Evolutionary conservation across 192 early-diverging fungal genomes (phyloP).

Genomic region (Gonapodya prolifera): DNA sequence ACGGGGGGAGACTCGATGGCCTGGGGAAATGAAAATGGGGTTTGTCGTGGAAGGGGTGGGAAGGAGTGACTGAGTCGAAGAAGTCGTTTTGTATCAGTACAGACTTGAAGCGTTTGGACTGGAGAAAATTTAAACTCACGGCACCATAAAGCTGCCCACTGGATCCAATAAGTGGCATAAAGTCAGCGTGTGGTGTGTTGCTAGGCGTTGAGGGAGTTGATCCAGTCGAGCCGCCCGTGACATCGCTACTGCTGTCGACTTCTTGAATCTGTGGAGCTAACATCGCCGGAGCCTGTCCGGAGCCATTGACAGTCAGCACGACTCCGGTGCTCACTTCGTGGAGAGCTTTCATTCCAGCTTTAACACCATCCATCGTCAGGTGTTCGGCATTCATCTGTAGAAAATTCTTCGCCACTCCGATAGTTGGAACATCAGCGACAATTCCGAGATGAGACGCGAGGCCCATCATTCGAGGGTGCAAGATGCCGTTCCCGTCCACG

Average conservation of each 20-base stretch:
- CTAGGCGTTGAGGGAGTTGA: too few species aligned
- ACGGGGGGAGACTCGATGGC: slow-evolving; percentile 58
- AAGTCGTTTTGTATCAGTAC: neutral
- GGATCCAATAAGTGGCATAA: neutral
- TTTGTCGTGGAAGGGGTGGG: slow-evolving; percentile 34
- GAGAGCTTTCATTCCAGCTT: slow-evolving; percentile 26
- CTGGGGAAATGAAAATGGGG: slow-evolving; percentile 77
- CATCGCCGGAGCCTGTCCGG: too few species aligned
- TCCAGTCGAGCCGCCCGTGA: too few species aligned
- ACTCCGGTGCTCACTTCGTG: too few species aligned
- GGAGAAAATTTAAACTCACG: slow-evolving; percentile 7
- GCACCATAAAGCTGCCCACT: neutral
- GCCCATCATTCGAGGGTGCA: slow-evolving; percentile 82
- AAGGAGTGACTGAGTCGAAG: slow-evolving; percentile 22
- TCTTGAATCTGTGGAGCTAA: too few species aligned
- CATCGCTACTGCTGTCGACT: too few species aligned
- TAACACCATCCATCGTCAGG: slow-evolving; percentile 38
- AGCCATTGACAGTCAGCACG: too few species aligned
- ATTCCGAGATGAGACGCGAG: slow-evolving; percentile 45
- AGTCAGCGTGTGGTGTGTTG: too few species aligned
- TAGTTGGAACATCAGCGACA: slow-evolving; percentile 46
- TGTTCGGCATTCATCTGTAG: slow-evolving; percentile 56
- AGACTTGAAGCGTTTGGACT: slow-evolving; percentile 2
- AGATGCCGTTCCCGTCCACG: slow-evolving; percentile 76
- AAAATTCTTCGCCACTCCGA: slow-evolving; percentile 87